Conservation (phyloP, 106 monocot species). For the Iris macrosiphon region DNA sequence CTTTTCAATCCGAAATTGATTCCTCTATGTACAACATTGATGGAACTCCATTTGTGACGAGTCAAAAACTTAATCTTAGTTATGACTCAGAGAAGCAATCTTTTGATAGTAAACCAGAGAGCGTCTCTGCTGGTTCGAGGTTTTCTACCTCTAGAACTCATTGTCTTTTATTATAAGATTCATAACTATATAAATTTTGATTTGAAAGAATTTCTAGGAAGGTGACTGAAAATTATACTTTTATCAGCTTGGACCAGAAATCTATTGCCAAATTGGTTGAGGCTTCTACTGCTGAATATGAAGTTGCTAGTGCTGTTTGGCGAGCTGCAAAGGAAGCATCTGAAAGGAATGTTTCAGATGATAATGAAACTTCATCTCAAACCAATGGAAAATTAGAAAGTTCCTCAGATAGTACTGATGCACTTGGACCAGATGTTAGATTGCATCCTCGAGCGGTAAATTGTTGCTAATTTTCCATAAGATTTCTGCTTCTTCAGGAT, state of each 20-base stretch:
- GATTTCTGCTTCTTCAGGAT: not conserved
- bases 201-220: not conserved
- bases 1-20: slow-evolving; percentile 59
- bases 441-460: slow-evolving; percentile 94
- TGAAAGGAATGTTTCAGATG: slow-evolving; percentile 45
- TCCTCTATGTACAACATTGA: slow-evolving; percentile 42
- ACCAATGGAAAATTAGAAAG: slow-evolving; percentile 32
- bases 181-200: not conserved
- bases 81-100: slow-evolving; percentile 17
- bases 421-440: slow-evolving; percentile 63
- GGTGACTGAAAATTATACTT: slow-evolving; percentile 1
- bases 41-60: slow-evolving; percentile 18
- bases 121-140: slow-evolving; percentile 32
- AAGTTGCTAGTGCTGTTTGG: slow-evolving; percentile 81
- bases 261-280: slow-evolving; percentile 73
- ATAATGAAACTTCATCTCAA: slow-evolving; percentile 32
- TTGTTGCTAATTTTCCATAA: not conserved
- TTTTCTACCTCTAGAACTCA: slow-evolving; percentile 11
- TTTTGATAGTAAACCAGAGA: slow-evolving; percentile 24
- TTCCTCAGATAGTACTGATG: slow-evolving; percentile 26
- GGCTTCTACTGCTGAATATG: slow-evolving; percentile 89
- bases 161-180: not conserved
- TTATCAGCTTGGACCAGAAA: slow-evolving; percentile 61
- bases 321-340: slow-evolving; percentile 67
- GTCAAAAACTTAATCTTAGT: slow-evolving; percentile 15